A percentile compares a stretch with the other conserved stretches of the same genome.
Conservation (phyloP, 2,329 filamentous ascomycete species). For the Colletotrichum salicis region DNA sequence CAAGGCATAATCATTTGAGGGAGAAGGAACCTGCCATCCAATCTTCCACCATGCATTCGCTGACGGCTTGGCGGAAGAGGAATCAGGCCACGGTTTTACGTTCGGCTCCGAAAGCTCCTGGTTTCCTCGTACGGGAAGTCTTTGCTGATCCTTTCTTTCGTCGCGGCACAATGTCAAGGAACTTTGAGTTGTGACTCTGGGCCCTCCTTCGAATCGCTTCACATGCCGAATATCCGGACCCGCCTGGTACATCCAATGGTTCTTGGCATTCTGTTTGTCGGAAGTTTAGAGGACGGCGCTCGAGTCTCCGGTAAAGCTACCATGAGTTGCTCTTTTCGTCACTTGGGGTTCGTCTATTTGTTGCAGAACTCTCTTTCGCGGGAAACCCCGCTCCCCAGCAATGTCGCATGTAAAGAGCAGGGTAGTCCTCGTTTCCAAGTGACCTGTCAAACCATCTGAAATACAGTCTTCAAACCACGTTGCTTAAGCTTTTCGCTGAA, state of each 20-base stretch:
- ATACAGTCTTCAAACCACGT: background rate
- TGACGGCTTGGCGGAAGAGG: background rate
- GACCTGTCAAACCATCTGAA: background rate
- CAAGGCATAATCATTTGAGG: background rate
- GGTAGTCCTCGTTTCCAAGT: background rate
- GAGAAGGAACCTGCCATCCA: background rate
- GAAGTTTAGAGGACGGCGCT: background rate
- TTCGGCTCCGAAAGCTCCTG: background rate
- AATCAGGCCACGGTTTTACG: slow-evolving; percentile 3
- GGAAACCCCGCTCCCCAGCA: background rate
- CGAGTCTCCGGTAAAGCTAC: background rate
- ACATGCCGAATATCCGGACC: slow-evolving; percentile 18
- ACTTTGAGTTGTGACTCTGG: background rate
- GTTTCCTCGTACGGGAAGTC: background rate
- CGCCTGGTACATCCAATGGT: slow-evolving; percentile 8
- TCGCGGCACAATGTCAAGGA: background rate
- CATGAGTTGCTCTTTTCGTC: background rate
- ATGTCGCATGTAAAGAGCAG: slow-evolving; percentile 16
- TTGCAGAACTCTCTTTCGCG: slow-evolving; percentile 5
- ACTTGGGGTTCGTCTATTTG: background rate
- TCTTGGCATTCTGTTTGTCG: slow-evolving; percentile 13
- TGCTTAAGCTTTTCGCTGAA: background rate
- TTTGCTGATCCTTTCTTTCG: background rate
- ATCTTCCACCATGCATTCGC: background rate
- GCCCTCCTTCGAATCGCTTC: background rate